Evolutionary conservation across 1,139 yeast genomes (phyloP).

Genomic region (Magnusiomyces fungicola): DNA sequence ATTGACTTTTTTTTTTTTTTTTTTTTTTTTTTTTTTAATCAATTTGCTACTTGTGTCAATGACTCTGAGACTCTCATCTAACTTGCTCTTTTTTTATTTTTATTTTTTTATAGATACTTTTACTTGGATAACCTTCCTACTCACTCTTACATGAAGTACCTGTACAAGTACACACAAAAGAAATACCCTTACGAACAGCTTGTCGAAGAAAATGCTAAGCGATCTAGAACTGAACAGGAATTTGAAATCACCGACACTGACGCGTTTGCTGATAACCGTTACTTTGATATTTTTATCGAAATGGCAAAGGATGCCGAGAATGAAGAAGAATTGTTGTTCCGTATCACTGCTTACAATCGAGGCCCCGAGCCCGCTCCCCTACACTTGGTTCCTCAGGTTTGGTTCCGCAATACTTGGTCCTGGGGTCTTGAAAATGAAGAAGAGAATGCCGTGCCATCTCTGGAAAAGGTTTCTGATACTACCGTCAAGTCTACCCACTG

Average conservation of each 20-base stretch:
- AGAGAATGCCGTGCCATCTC: slow-evolving; percentile 43
- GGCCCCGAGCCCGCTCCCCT: slow-evolving; percentile 80
- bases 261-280: slow-evolving; percentile 67
- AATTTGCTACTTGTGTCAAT: no score
- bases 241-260: slow-evolving; percentile 73
- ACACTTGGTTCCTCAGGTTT: slow-evolving; percentile 78
- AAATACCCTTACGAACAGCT: slow-evolving; percentile 78
- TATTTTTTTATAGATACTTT: slow-evolving; percentile 39
- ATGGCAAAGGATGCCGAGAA: slow-evolving; percentile 83
- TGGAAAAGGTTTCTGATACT: slow-evolving; percentile 34
- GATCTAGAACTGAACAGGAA: slow-evolving; percentile 60
- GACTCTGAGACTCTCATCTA: no score
- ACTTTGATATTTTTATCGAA: slow-evolving; percentile 86
- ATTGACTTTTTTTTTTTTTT: background rate
- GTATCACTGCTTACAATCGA: slow-evolving; percentile 86
- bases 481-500: slow-evolving; percentile 59
- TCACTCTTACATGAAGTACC: slow-evolving; percentile 86
- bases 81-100: background rate
- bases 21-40: background rate
- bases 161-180: slow-evolving; percentile 85
- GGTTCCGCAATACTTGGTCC: slow-evolving; percentile 88
- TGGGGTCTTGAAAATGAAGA: slow-evolving; percentile 65
- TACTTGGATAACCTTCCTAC: slow-evolving; percentile 89
- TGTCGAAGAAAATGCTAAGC: slow-evolving; percentile 58
- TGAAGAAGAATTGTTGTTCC: slow-evolving; percentile 71